Conservation (phyloP, 179 eudicot genomes). For the Carnegiea gigantea region DNA sequence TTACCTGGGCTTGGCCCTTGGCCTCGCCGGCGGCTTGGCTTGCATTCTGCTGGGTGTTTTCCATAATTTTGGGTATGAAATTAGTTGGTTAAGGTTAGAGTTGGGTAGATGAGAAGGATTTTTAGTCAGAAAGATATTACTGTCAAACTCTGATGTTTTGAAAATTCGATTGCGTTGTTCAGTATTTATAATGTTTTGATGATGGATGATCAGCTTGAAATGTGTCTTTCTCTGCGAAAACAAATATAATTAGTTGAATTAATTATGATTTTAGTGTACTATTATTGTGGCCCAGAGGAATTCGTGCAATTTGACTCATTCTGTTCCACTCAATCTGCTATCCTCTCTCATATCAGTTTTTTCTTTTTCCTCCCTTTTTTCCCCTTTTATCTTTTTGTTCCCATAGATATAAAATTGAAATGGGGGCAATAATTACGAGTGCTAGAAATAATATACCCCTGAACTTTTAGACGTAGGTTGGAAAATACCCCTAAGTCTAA, state of each 20-base stretch:
- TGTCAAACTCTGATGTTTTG: background rate
- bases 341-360: background rate
- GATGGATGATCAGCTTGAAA: conserved; percentile 7
- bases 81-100: background rate
- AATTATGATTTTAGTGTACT: background rate
- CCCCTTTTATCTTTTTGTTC: too few species aligned
- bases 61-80: background rate
- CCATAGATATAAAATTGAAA: too few species aligned
- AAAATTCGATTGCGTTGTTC: background rate
- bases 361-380: too few species aligned
- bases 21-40: conserved; percentile 16
- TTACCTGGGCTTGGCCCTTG: conserved; percentile 40
- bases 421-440: too few species aligned
- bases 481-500: too few species aligned
- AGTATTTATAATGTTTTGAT: conserved; percentile 24
- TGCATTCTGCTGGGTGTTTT: background rate
- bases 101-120: background rate
- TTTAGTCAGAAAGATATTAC: background rate
- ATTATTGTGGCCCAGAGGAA: conserved; percentile 1
- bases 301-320: conserved; percentile 14
- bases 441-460: too few species aligned
- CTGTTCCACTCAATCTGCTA: background rate
- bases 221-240: conserved; percentile 12
- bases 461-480: too few species aligned
- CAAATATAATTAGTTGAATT: conserved; percentile 9